Conservation (phyloP, 1,284 basidiomycete species). For the Tilletiopsis washingtonensis region DNA sequence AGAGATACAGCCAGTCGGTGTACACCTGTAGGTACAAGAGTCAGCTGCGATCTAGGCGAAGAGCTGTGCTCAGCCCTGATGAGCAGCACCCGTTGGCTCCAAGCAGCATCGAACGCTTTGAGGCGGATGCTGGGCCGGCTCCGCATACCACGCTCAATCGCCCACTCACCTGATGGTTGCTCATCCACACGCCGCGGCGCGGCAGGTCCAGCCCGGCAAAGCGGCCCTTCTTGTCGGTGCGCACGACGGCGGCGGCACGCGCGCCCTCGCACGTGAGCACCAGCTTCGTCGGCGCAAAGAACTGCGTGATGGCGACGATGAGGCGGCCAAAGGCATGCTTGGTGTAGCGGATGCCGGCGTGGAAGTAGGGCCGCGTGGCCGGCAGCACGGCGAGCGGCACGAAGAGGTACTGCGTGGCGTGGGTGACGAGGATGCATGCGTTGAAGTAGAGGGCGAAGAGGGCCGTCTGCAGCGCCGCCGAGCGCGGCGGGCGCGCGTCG, state of each 20-base stretch:
- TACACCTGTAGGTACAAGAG: too few species aligned
- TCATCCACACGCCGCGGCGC: slow-evolving; percentile 23
- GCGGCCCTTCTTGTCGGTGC: slow-evolving; percentile 14
- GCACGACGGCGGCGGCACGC: slow-evolving; percentile 23
- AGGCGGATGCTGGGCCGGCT: too few species aligned
- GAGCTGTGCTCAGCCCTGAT: too few species aligned
- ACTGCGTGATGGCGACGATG: slow-evolving; percentile 28
- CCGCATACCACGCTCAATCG: too few species aligned
- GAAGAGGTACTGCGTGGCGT: slow-evolving; percentile 23
- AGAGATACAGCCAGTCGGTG: slow-evolving; percentile 42
- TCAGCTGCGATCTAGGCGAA: too few species aligned
- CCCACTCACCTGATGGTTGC: slow-evolving; percentile 36
- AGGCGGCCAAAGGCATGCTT: slow-evolving; percentile 22
- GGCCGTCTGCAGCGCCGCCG: slow-evolving; percentile 16
- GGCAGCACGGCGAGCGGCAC: slow-evolving; percentile 22
- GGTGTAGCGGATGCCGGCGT: slow-evolving; percentile 20
- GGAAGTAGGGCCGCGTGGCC: slow-evolving; percentile 13
- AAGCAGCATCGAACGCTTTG: too few species aligned
- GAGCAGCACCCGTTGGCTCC: too few species aligned
- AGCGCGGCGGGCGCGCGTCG: slow-evolving; percentile 11
- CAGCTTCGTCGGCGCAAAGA: slow-evolving; percentile 34
- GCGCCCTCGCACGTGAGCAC: slow-evolving; percentile 28
- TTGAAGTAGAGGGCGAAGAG: slow-evolving; percentile 30
- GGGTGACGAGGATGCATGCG: slow-evolving; percentile 19
- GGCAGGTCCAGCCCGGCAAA: slow-evolving; percentile 24